Conservation (phyloP, 805 yeast species). For the Kodamaea hsintzibuensis region DNA sequence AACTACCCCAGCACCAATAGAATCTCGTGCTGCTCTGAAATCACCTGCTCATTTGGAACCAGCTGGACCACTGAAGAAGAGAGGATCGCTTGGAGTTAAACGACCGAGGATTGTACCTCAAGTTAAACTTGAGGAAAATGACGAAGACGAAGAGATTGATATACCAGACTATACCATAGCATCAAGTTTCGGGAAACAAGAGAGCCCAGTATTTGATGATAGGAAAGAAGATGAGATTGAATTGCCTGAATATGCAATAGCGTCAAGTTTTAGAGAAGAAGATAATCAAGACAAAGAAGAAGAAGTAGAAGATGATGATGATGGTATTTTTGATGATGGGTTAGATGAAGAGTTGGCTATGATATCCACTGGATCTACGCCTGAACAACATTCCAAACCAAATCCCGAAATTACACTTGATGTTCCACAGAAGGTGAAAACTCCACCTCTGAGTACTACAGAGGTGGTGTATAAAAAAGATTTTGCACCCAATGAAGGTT, state of each 20-base stretch:
- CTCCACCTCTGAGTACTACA: neutral
- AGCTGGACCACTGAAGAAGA: neutral
- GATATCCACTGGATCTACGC: slow-evolving; percentile 9
- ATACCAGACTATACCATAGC: slow-evolving; percentile 6
- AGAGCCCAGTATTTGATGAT: neutral
- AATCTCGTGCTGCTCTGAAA: neutral
- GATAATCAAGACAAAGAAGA: neutral
- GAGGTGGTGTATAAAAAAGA: slow-evolving; percentile 15
- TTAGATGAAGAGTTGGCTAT: slow-evolving; percentile 24
- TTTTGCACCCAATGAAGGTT: slow-evolving; percentile 36
- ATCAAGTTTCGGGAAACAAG: neutral
- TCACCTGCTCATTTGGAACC: neutral
- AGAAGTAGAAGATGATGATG: slow-evolving; percentile 6
- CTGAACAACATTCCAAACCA: neutral
- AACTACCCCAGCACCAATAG: too few species aligned
- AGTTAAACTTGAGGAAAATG: neutral
- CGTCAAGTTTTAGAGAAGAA: neutral
- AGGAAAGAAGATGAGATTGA: neutral
- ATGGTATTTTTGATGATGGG: slow-evolving; percentile 21
- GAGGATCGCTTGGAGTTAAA: slow-evolving; percentile 19
- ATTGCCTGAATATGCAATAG: neutral
- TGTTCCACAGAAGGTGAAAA: neutral
- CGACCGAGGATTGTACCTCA: slow-evolving; percentile 8
- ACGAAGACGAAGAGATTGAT: slow-evolving; percentile 13
- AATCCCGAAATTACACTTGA: neutral